phyloP scores from a whole-genome alignment of 176 grass and related monocot genomes.

The Carex myosuroides region DNA sequence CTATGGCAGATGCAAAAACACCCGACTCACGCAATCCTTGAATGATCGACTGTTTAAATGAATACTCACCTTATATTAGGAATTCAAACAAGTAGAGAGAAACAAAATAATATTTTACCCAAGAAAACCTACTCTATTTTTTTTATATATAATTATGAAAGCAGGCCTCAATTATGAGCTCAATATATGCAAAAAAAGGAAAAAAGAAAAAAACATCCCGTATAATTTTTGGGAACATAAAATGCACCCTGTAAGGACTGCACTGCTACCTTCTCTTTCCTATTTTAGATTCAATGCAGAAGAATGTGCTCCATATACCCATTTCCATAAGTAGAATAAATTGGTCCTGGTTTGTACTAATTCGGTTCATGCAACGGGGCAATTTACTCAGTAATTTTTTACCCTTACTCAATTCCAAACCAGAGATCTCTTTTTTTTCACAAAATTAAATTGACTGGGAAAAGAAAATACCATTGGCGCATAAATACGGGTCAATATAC shows the following conservation, averaged over 20 bases:
- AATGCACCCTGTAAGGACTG: not conserved
- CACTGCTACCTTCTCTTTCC: not conserved
- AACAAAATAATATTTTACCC: not conserved
- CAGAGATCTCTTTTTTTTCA: not conserved
- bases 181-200: not conserved
- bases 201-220: not conserved
- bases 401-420: not conserved
- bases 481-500: conserved; percentile 74
- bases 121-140: not conserved
- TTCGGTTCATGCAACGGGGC: not conserved
- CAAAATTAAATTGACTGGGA: conserved; percentile 8
- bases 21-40: conserved; percentile 75
- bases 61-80: not conserved
- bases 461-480: conserved; percentile 63
- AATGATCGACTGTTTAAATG: conserved; percentile 57
- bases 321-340: not conserved
- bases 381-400: not conserved
- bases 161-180: not conserved
- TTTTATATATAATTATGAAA: not conserved
- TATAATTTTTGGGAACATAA: not conserved
- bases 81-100: not conserved
- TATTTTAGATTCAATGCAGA: not conserved
- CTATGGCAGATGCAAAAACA: conserved; percentile 68
- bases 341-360: not conserved
- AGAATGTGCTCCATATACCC: not conserved